These are phyloP conservation scores for Oxyria digyna DNA, from an alignment of 148 eudicot species.

Conservation along the genomic window DNA sequence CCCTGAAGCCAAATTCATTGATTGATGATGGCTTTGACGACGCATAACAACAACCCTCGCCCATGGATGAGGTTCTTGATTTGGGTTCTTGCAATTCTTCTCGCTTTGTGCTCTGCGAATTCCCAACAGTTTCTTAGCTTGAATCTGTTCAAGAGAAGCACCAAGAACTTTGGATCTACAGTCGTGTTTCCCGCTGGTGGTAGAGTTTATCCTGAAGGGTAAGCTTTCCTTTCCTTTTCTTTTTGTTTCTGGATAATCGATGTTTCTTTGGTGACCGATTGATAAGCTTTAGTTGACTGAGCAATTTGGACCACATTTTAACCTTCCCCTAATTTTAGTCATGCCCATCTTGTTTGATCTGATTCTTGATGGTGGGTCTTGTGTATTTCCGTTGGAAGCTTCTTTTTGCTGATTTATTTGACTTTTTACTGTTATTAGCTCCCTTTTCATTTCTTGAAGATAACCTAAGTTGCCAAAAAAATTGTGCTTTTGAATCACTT, in stretches of 20 bases:
- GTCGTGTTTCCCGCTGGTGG: conserved; percentile 55
- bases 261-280: neutral
- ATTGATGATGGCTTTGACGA: neutral
- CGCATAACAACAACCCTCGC: neutral
- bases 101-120: neutral
- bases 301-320: neutral
- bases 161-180: conserved; percentile 20
- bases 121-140: neutral
- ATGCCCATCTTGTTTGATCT: neutral
- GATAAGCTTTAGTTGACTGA: neutral
- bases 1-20: neutral
- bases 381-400: neutral
- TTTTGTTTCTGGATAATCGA: neutral
- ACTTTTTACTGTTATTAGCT: neutral
- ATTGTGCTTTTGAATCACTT: neutral
- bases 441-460: neutral
- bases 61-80: neutral
- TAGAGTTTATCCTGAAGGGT: conserved; percentile 80
- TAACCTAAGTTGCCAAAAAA: neutral
- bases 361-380: neutral
- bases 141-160: neutral
- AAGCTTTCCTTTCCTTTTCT: conserved; percentile 8
- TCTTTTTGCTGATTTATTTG: neutral
- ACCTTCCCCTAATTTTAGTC: neutral
- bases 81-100: neutral